These are phyloP conservation scores for Phoma sp. DNA, from an alignment of 2,329 filamentous ascomycete species.

Conservation along the genomic window DNA sequence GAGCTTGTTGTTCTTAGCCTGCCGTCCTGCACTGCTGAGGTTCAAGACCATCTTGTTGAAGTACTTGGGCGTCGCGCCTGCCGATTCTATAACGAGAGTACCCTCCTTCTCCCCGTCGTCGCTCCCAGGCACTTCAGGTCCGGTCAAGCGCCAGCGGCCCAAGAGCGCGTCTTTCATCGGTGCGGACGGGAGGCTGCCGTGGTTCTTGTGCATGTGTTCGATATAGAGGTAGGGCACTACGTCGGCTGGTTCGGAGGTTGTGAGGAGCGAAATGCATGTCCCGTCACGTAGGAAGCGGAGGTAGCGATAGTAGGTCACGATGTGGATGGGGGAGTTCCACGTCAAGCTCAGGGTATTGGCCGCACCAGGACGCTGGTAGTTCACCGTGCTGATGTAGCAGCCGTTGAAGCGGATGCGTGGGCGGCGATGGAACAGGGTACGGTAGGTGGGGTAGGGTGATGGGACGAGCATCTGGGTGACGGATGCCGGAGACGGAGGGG, in stretches of 20 bases:
- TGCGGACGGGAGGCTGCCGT: slow-evolving; percentile 52
- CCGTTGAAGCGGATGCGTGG: slow-evolving; percentile 93
- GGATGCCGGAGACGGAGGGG: slow-evolving; percentile 22
- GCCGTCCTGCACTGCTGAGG: slow-evolving; percentile 66
- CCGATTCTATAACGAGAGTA: slow-evolving; percentile 78
- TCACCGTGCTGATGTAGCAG: slow-evolving; percentile 95
- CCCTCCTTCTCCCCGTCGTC: slow-evolving; percentile 39
- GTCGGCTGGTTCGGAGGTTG: slow-evolving; percentile 80
- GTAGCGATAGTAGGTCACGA: slow-evolving; percentile 98
- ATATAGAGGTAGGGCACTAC: slow-evolving; percentile 84
- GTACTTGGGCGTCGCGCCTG: slow-evolving; percentile 80
- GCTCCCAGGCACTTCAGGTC: slow-evolving; percentile 45
- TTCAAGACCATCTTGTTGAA: slow-evolving; percentile 82
- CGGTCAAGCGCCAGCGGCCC: slow-evolving; percentile 71
- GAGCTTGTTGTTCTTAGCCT: slow-evolving; percentile 82
- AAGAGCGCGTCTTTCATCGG: slow-evolving; percentile 73
- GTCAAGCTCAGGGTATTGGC: slow-evolving; percentile 72
- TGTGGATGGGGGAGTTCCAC: slow-evolving; percentile 84
- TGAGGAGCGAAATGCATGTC: slow-evolving; percentile 78
- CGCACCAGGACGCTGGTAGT: slow-evolving; percentile 86
- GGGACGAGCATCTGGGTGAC: slow-evolving; percentile 45
- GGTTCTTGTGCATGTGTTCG: slow-evolving; percentile 64
- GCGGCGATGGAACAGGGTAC: slow-evolving; percentile 77
- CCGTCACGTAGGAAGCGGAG: slow-evolving; percentile 94
- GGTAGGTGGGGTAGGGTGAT: slow-evolving; percentile 52